phyloP scores from a whole-genome alignment of 2,329 filamentous ascomycete genomes.

The Botrytis paeoniae region DNA sequence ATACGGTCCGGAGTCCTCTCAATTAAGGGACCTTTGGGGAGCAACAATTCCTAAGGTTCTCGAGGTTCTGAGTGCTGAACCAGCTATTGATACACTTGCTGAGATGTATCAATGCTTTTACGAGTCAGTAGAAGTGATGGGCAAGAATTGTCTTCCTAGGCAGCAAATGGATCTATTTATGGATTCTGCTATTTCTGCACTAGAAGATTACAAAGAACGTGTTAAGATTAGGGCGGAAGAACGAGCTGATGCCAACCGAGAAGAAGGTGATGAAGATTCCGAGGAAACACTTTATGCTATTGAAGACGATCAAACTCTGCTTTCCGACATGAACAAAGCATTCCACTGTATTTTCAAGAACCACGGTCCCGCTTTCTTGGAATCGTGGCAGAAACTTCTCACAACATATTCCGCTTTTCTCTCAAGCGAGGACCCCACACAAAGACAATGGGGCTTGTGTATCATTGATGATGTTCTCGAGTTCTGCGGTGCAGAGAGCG shows the following conservation, averaged over 20 bases:
- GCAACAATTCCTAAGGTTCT: slow-evolving; percentile 85
- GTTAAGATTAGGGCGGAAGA: slow-evolving; percentile 83
- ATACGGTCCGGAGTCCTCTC: slow-evolving; percentile 74
- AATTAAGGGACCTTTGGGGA: slow-evolving; percentile 80
- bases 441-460: slow-evolving; percentile 97
- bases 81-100: slow-evolving; percentile 90
- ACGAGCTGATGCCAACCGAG: slow-evolving; percentile 65
- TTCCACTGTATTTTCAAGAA: slow-evolving; percentile 99
- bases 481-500: slow-evolving; percentile 88
- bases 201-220: slow-evolving; percentile 89
- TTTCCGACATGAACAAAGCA: slow-evolving; percentile 99
- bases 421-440: slow-evolving; percentile 76
- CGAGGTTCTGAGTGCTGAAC: slow-evolving; percentile 89
- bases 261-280: slow-evolving; percentile 86
- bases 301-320: slow-evolving; percentile 92
- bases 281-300: slow-evolving; percentile 88
- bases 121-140: slow-evolving; percentile 92
- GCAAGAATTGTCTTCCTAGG: slow-evolving; percentile 73
- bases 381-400: slow-evolving; percentile 82
- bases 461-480: slow-evolving; percentile 98
- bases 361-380: slow-evolving; percentile 80
- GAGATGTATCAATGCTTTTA: slow-evolving; percentile 99
- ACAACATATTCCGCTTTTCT: slow-evolving; percentile 84
- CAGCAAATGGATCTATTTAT: slow-evolving; percentile 87
- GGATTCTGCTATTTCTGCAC: slow-evolving; percentile 75